Evolutionary conservation across 805 yeast species (phyloP).

Genomic region (Peterozyma xylosa): DNA sequence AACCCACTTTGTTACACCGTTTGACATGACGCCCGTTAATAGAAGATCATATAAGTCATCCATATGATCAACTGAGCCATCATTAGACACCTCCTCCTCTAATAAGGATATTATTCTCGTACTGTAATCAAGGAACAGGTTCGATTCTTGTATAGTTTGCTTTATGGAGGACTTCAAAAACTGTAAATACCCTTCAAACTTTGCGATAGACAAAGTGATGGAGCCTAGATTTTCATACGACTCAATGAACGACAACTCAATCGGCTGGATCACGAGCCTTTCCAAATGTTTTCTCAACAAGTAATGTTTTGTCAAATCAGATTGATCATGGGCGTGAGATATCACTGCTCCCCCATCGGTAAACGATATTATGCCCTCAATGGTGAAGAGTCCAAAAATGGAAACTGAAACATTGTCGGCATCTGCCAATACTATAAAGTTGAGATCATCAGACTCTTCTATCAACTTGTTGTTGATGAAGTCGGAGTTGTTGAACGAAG

Average conservation of each 20-base stretch:
- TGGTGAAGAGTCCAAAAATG: slow-evolving; percentile 24
- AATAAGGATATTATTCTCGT: slow-evolving; percentile 26
- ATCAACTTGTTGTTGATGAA: slow-evolving; percentile 16
- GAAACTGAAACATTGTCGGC: slow-evolving; percentile 16
- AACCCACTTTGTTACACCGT: slow-evolving; percentile 47
- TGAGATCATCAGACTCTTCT: slow-evolving; percentile 18
- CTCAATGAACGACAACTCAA: neutral
- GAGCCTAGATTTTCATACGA: neutral
- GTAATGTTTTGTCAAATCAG: slow-evolving; percentile 17
- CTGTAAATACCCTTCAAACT: slow-evolving; percentile 23
- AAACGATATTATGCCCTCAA: slow-evolving; percentile 16
- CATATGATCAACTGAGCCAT: slow-evolving; percentile 19
- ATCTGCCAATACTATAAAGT: slow-evolving; percentile 19
- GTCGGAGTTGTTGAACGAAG: slow-evolving; percentile 13
- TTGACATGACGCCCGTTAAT: slow-evolving; percentile 47
- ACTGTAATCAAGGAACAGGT: slow-evolving; percentile 29
- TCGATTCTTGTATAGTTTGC: slow-evolving; percentile 21
- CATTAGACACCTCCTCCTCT: slow-evolving; percentile 23
- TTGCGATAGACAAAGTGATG: slow-evolving; percentile 13
- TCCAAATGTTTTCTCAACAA: slow-evolving; percentile 15
- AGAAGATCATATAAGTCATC: slow-evolving; percentile 39
- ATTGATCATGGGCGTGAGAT: slow-evolving; percentile 11
- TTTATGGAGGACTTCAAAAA: slow-evolving; percentile 25
- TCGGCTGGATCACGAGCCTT: slow-evolving; percentile 12
- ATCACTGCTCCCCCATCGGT: slow-evolving; percentile 10